phyloP scores from a whole-genome alignment of 108 stramenopile species.

The Discostella pseudostelligera region DNA sequence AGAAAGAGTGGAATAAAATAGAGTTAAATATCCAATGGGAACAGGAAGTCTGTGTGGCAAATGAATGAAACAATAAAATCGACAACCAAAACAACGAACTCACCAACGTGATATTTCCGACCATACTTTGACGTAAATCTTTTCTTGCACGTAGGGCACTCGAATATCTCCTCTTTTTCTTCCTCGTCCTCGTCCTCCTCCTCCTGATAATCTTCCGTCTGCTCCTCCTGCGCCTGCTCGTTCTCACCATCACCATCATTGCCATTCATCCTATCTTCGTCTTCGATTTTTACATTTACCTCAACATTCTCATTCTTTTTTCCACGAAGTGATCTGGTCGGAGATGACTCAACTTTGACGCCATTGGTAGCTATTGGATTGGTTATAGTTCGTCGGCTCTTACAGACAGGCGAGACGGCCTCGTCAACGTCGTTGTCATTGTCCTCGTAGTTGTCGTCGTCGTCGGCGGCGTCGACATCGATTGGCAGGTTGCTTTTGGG shows the following conservation, averaged over 20 bases:
- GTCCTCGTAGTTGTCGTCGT: too few relatives aligned
- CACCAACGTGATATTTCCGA: constrained; percentile 23
- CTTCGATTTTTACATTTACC: not conserved
- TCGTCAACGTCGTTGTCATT: not conserved
- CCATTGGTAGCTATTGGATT: not conserved
- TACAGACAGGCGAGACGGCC: not conserved
- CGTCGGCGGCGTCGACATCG: not conserved
- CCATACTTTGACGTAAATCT: constrained; percentile 14
- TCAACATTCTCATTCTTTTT: not conserved
- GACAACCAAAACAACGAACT: not conserved
- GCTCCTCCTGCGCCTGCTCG: not conserved
- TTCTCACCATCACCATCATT: not conserved
- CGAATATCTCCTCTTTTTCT: not conserved
- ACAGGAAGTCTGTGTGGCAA: too few relatives aligned
- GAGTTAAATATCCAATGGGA: too few relatives aligned
- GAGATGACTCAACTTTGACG: too few relatives aligned
- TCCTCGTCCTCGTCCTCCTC: not conserved
- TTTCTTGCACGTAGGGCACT: constrained; percentile 14
- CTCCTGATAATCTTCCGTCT: too few relatives aligned
- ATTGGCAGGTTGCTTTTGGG: not conserved
- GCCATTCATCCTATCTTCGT: not conserved
- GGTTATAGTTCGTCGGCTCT: not conserved
- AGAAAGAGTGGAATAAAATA: too few relatives aligned
- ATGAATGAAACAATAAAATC: not conserved
- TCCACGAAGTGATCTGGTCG: not conserved